Conservation (phyloP, 495 filamentous ascomycete genomes). For the Penicillium malachiteum region DNA sequence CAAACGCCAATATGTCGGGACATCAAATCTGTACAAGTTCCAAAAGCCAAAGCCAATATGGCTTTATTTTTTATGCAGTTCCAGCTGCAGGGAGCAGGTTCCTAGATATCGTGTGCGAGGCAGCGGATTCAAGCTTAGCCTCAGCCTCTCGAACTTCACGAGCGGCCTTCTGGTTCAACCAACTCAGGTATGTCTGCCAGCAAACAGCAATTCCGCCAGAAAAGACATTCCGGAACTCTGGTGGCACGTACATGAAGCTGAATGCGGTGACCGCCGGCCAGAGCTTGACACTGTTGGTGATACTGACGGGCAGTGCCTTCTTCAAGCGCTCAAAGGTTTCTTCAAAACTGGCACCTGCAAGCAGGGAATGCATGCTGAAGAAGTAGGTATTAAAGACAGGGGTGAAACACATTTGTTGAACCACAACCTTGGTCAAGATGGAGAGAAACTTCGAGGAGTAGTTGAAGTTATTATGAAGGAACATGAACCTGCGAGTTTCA, state of each 20-base stretch:
- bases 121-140: conserved; percentile 20
- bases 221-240: conserved; percentile 78
- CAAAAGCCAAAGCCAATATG: conserved; percentile 7
- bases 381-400: conserved; percentile 90
- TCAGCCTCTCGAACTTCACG: conserved; percentile 45
- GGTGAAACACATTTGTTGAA: conserved; percentile 82
- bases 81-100: conserved; percentile 18
- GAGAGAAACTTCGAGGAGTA: conserved; percentile 69
- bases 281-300: conserved; percentile 77
- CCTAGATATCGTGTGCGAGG: conserved; percentile 9
- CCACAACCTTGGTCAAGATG: conserved; percentile 68
- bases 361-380: conserved; percentile 78
- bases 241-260: conserved; percentile 77
- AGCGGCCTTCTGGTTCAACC: conserved; percentile 74
- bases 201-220: conserved; percentile 74
- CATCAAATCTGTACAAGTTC: conserved; percentile 4
- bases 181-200: conserved; percentile 89
- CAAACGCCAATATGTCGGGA: not conserved
- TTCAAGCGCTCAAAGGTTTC: conserved; percentile 69
- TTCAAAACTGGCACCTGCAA: conserved; percentile 53
- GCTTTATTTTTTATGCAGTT: conserved; percentile 27
- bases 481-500: conserved; percentile 64
- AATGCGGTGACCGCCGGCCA: conserved; percentile 90
- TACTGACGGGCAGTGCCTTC: conserved; percentile 72
- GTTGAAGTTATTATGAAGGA: conserved; percentile 77